Evolutionary conservation across 75 land plant genomes (phyloP).

Genomic region (Chamaecyparis obtusa): DNA sequence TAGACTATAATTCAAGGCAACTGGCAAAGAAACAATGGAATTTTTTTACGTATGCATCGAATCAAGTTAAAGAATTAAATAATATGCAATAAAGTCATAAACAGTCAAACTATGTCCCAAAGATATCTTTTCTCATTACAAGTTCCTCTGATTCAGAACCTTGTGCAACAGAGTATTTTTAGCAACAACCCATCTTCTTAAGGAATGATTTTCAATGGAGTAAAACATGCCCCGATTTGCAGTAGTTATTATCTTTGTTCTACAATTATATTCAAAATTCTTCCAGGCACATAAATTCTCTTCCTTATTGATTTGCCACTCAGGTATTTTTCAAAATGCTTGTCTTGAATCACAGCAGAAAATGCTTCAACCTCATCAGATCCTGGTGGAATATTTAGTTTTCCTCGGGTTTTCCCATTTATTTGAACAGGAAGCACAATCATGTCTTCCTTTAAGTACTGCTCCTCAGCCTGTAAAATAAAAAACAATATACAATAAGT

Average conservation of each 20-base stretch:
- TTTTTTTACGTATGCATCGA: background rate
- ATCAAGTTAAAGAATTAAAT: background rate
- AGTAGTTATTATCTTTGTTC: constrained; percentile 9
- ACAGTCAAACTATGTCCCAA: background rate
- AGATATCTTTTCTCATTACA: background rate
- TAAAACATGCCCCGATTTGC: background rate
- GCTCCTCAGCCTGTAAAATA: constrained; percentile 57
- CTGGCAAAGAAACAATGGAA: background rate
- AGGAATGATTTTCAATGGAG: background rate
- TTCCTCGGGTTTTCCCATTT: constrained; percentile 92
- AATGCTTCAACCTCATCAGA: constrained; percentile 72
- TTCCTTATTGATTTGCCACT: constrained; percentile 57
- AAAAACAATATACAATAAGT: background rate
- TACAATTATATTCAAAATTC: constrained; percentile 79
- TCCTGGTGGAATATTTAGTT: constrained; percentile 54
- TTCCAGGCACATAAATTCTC: constrained; percentile 83
- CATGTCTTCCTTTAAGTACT: constrained; percentile 63
- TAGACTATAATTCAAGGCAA: background rate
- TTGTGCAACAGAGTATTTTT: background rate
- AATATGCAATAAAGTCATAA: background rate
- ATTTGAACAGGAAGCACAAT: constrained; percentile 79
- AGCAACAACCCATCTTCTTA: background rate
- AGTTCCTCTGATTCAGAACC: background rate
- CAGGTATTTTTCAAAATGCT: constrained; percentile 61
- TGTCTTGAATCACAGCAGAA: constrained; percentile 48